Percentiles rank a stretch among this genome's conserved stretches.
Evolutionary conservation across 2,329 filamentous ascomycete genomes (phyloP).

Genomic region (Arachnomyces sp.): DNA sequence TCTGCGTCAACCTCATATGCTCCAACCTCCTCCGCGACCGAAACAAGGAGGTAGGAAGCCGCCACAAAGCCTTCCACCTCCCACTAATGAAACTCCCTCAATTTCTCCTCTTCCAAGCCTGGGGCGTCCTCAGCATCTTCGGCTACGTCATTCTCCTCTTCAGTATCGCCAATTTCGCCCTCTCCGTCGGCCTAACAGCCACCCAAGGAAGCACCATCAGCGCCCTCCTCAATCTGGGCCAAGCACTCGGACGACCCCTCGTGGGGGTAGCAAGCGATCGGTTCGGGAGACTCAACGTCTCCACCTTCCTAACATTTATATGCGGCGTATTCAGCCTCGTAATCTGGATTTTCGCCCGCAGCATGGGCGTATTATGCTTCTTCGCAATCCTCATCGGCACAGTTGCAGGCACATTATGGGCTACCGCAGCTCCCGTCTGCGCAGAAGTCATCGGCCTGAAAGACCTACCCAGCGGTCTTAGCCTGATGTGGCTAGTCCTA

Average conservation of each 20-base stretch:
- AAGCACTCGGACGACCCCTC: conserved; percentile 48
- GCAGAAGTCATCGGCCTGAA: conserved; percentile 54
- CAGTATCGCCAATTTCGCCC: conserved; percentile 54
- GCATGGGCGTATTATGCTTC: conserved; percentile 50
- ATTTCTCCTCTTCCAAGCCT: conserved; percentile 50
- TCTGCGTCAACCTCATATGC: conserved; percentile 45
- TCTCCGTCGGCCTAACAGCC: conserved; percentile 49
- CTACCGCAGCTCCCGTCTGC: conserved; percentile 49
- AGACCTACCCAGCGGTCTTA: conserved; percentile 49
- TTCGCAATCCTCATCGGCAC: conserved; percentile 52
- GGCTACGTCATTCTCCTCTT: conserved; percentile 59
- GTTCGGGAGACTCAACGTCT: conserved; percentile 56
- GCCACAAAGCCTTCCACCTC: conserved; percentile 46
- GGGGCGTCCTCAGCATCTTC: conserved; percentile 54
- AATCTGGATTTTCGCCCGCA: conserved; percentile 54
- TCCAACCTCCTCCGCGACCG: conserved; percentile 49
- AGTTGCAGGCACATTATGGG: conserved; percentile 54
- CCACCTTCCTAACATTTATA: conserved; percentile 45
- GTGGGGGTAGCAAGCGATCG: conserved; percentile 56
- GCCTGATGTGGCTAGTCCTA: conserved; percentile 52
- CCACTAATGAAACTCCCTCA: conserved; percentile 46
- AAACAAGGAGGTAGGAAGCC: conserved; percentile 47
- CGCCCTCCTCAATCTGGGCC: conserved; percentile 55
- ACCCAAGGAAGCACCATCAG: conserved; percentile 55
- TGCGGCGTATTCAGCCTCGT: conserved; percentile 51